phyloP scores from a whole-genome alignment of 2,329 filamentous ascomycete species.

The Metarhizium anisopliae region DNA sequence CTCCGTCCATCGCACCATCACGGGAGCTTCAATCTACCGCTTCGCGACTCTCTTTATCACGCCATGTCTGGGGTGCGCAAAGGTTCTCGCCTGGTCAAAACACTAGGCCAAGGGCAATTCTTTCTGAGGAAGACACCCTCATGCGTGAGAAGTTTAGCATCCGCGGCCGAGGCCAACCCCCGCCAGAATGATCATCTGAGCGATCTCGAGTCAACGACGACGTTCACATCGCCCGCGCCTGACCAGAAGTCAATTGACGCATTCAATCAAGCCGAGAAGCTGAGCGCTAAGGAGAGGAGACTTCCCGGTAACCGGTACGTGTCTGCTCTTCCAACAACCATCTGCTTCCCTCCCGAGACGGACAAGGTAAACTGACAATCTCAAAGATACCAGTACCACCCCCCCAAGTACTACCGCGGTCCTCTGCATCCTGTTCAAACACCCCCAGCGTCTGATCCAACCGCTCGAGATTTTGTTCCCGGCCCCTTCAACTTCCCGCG shows the following conservation, averaged over 20 bases:
- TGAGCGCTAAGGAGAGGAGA: conserved; percentile 23
- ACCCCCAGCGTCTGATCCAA: conserved; percentile 75
- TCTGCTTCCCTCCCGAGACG: neutral
- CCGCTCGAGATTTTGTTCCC: conserved; percentile 79
- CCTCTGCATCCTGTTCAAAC: conserved; percentile 89
- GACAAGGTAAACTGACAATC: neutral
- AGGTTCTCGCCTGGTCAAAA: conserved; percentile 26
- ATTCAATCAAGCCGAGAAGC: conserved; percentile 31
- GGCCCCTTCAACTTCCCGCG: conserved; percentile 86
- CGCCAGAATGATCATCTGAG: conserved; percentile 21
- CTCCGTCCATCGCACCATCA: neutral
- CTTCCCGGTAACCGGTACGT: conserved; percentile 40
- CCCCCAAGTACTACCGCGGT: conserved; percentile 90
- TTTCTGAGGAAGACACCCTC: conserved; percentile 14
- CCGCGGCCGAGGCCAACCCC: conserved; percentile 25
- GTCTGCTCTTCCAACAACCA: neutral
- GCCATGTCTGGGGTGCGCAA: conserved; percentile 34
- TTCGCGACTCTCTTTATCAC: conserved; percentile 1
- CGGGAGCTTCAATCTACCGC: conserved; percentile 1
- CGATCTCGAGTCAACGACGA: conserved; percentile 44
- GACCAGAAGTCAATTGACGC: conserved; percentile 27
- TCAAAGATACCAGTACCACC: conserved; percentile 85
- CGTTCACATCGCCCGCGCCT: conserved; percentile 33
- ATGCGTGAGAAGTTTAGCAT: conserved; percentile 33
- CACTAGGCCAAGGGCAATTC: conserved; percentile 20